Base-by-base conservation (phyloP, 768 basidiomycete genomes). In the Tricholoma matsutake region DNA sequence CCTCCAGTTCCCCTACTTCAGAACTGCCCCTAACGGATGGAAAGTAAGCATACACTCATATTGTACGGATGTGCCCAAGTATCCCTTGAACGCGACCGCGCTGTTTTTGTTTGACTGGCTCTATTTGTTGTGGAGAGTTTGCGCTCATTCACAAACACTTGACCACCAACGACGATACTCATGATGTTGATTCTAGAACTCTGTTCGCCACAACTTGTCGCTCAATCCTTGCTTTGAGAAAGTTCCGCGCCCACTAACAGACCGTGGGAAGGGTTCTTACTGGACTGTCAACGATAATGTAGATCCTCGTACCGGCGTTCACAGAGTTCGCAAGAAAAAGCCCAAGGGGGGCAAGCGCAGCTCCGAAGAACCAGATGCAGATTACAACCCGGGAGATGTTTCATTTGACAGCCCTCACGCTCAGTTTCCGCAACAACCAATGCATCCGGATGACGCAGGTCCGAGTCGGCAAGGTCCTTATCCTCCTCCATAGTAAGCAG, bases 281-380 rank as follows among this genome's bases (percentile, higher is more conserved):
- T 94, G 92, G 92, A 93, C 91, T 0, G 92, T 94, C 63, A 92
- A 94, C 67, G 91, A 94, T 67, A 89, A 90, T 67, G 90, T 94
- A 47, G 91, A 94, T 68, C 91, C 91, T 54, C 89, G 91, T 41
- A 93, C 92, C 3, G 92, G 92, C 35, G 92, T 94, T 32, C 92
- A 94, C 69, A 86, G 92, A 25, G 83, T 93, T 57, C 88, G 92
- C 69, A 94, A 94, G 77, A 94, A 93, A 81, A 91, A 92, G 69
- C 81, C 82, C 47, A 89, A 91, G 72, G 79, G 80, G 16, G 72
- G 77, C 35, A 81, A 81, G 60, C 80, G 81, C 47, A 73, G 75
- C 16, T 83, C 83, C 11, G 83, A 82, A 64, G 88, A 87, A 65
- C 80, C 79, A 18, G 87, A 89, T 63, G 78, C 84, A 34, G 89